Base-by-base conservation (phyloP, 1,139 yeast genomes). In the Debaryomycetaceae sp. region DNA sequence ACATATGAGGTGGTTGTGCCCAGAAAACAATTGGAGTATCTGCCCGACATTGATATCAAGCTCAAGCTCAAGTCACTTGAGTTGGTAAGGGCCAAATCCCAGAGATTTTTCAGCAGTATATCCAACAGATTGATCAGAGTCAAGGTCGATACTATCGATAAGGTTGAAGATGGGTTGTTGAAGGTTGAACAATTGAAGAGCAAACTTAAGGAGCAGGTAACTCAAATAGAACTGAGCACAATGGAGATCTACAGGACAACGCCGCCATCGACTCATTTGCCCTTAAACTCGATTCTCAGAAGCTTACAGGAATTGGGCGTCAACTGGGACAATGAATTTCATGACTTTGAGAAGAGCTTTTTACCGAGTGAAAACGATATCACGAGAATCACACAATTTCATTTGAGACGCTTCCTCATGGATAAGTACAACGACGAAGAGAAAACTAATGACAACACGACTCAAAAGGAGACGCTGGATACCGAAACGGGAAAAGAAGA, bases 311-410 rank as follows among this genome's bases (percentile, higher is more conserved):
- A 83, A 38, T 61, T 80, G 30, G 93, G 94, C 4, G 89, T 86
- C 16, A 71, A 65, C 29, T 93, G 98, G 98, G 96, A 91, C 55
- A 51, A 59, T 17, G 95, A 83, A 37, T 88, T 93, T 48, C 71
- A 75, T 27, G 84, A 78, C n/a, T 88, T 91, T 57, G 96, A 85
- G 41, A 71, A 71, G 32, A 69, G 67, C 18, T 91, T 72, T 48
- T 71, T 91, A 38, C 97, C 97, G 0, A 79, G 95, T 11, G 98
- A 93, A 53, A 85, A 83, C 48, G 98, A 93, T 66, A 84, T 93
- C 42, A 82, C 95, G 6, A 70, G 88, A 39, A 83, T 91, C 28
- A 89, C 98, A 2, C 85, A 95, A 10, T 82, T 82, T 43, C 98
- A 91, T 49, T 64, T 93, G 48, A 76, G 80, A 38, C 84, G 79